Evolutionary conservation across 345 rosid species (phyloP).

Genomic region (Eutrema yunnanense): DNA sequence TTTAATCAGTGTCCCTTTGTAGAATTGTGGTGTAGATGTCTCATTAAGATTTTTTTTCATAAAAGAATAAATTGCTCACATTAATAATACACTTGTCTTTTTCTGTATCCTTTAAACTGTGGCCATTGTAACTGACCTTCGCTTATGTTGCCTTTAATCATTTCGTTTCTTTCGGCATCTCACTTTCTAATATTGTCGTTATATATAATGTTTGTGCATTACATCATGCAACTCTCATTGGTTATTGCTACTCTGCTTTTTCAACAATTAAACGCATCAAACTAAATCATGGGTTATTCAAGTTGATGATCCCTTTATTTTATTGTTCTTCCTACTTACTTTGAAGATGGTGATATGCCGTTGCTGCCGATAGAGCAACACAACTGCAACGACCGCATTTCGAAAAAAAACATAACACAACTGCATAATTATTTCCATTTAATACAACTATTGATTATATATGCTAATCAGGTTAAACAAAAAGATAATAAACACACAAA

Average conservation of each 20-base stretch:
- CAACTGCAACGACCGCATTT: background rate
- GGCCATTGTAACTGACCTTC: conserved; percentile 29
- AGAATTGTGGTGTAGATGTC: conserved; percentile 15
- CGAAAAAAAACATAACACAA: background rate
- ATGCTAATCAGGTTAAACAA: background rate
- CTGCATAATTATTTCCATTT: background rate
- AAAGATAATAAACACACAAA: background rate
- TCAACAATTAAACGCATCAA: conserved; percentile 8
- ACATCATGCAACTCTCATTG: conserved; percentile 18
- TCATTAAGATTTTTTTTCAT: background rate
- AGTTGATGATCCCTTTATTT: conserved; percentile 16
- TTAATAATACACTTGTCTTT: conserved; percentile 14
- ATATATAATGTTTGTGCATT: conserved; percentile 12
- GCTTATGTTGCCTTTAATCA: conserved; percentile 30
- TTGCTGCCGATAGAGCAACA: background rate
- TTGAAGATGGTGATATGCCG: background rate
- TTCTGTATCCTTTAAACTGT: conserved; percentile 28
- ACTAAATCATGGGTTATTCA: conserved; percentile 5
- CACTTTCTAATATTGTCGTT: conserved; percentile 15
- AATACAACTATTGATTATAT: background rate
- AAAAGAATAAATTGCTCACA: background rate
- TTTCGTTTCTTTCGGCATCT: conserved; percentile 18
- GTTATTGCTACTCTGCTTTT: conserved; percentile 16
- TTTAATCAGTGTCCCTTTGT: background rate
- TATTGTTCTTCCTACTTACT: background rate